Evolutionary conservation across 495 filamentous ascomycete species (phyloP).

Genomic region (Aspergillus steynii): DNA sequence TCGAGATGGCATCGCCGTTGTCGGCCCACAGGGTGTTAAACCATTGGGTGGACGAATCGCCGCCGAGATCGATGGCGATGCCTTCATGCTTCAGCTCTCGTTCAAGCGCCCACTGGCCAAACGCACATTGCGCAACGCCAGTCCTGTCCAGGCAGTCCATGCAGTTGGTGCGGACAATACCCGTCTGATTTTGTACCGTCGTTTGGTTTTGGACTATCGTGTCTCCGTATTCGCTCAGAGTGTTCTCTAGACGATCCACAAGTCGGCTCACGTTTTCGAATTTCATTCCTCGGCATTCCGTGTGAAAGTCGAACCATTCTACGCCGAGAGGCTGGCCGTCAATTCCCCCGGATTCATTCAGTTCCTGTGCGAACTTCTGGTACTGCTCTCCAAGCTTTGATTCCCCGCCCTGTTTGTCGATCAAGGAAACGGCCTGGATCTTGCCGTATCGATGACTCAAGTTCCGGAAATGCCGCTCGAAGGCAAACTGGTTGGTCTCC

Average conservation of each 20-base stretch:
- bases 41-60: constrained; percentile 76
- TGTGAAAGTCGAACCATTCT: constrained; percentile 97
- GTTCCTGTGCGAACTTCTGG: constrained; percentile 57
- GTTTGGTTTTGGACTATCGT: constrained; percentile 55
- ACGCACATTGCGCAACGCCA: constrained; percentile 88
- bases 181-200: constrained; percentile 60
- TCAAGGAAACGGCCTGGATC: constrained; percentile 76
- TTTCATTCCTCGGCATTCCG: constrained; percentile 89
- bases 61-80: constrained; percentile 65
- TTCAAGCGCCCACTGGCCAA: constrained; percentile 74
- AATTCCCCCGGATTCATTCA: constrained; percentile 63
- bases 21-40: constrained; percentile 97
- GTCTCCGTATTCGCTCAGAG: constrained; percentile 64
- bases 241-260: constrained; percentile 64
- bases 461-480: constrained; percentile 73
- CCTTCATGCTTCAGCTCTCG: constrained; percentile 72
- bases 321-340: constrained; percentile 61
- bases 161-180: constrained; percentile 86
- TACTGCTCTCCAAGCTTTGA: constrained; percentile 74
- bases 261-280: constrained; percentile 89
- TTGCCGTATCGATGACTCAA: constrained; percentile 67
- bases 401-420: constrained; percentile 85
- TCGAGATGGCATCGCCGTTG: constrained; percentile 68
- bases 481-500: constrained; percentile 73
- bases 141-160: constrained; percentile 98